Evolutionary conservation across 2,329 filamentous ascomycete genomes (phyloP), one percentile per base, ranked within the genome.

Genomic region (Penicillium sp.): DNA sequence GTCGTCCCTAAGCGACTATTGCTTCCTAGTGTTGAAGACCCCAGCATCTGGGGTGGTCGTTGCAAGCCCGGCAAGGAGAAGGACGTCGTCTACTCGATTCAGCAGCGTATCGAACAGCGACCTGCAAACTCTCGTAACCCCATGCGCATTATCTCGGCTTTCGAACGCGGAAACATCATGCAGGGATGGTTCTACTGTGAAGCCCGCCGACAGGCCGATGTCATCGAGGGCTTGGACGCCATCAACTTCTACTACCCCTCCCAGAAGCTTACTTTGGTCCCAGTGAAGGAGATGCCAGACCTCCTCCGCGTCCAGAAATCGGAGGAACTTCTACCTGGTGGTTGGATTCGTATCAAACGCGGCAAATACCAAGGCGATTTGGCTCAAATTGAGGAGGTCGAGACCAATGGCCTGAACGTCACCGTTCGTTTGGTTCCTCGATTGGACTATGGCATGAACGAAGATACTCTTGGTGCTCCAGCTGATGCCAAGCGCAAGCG

Each of bases 221-320:
- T 97, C 61, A 79, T 92, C 67, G 81, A 87, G 48, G 90, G 91
- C 7, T 79, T 96, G 40, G 90, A 96, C 57, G 89, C 88, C 40
- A 84, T 99, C 67, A 84, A 90, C 57, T 92, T 96, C 68, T 89
- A 96, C 36, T 99, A 97, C 71, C 90, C 93, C 50, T 86, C 91
- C 53, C 88, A 85, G 27, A 94, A 92, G 74, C 88, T 94, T 77
- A 84, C 92, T 42, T 79, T 97, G 48, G 91, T 99, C 40, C 90
- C 94, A 45, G 92, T 97, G 67, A 96, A 96, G 72, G 94, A 99
- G 74, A 96, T 97, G 87, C 93, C 94, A 1, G 94, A 97, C 74
- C 83, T 99, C n/a, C 81, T 99, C 16, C 86, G 92, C 48, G 90
- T 96, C 27, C 87, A 86, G 56, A 96, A 96, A 77, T 93, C 89